A percentile compares a stretch with the other conserved stretches of the same genome.
These are phyloP conservation scores for Paspalum vaginatum DNA, from an alignment of 176 grass and related monocot species.

Conservation along the genomic window DNA sequence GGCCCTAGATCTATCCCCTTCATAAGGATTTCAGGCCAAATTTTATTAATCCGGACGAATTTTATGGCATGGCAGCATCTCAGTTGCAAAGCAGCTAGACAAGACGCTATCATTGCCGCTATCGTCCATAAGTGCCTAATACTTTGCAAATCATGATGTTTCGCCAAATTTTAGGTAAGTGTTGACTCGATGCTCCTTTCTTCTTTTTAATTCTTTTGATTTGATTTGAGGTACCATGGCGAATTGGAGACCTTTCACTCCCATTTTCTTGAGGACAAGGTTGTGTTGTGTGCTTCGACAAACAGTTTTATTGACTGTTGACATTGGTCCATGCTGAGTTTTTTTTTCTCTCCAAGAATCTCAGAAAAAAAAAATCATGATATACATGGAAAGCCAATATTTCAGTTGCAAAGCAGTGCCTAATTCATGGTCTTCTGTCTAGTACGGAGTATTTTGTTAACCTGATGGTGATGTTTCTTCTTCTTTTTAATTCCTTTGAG, in stretches of 20 bases:
- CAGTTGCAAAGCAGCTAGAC: background rate
- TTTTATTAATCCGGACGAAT: background rate
- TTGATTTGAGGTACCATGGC: background rate
- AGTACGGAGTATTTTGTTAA: too few relatives aligned
- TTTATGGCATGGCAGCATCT: background rate
- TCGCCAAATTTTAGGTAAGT: constrained; percentile 1
- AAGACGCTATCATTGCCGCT: too few relatives aligned
- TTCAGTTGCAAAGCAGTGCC: too few relatives aligned
- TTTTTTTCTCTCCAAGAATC: too few relatives aligned
- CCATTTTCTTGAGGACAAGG: background rate
- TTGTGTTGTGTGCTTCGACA: background rate
- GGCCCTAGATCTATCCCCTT: background rate
- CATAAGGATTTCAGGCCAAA: background rate
- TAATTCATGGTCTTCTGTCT: too few relatives aligned
- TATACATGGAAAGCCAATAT: too few relatives aligned
- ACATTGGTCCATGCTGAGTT: too few relatives aligned
- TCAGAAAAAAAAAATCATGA: too few relatives aligned
- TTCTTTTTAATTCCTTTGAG: too few relatives aligned
- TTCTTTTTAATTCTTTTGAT: background rate
- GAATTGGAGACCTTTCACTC: background rate
- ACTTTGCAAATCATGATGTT: background rate
- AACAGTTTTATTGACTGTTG: too few relatives aligned
- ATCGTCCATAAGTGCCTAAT: too few relatives aligned
- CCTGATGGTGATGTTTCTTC: too few relatives aligned
- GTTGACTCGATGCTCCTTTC: background rate